Evolutionary conservation across 805 yeast species (phyloP).

Genomic region (Lachancea meyersii): DNA sequence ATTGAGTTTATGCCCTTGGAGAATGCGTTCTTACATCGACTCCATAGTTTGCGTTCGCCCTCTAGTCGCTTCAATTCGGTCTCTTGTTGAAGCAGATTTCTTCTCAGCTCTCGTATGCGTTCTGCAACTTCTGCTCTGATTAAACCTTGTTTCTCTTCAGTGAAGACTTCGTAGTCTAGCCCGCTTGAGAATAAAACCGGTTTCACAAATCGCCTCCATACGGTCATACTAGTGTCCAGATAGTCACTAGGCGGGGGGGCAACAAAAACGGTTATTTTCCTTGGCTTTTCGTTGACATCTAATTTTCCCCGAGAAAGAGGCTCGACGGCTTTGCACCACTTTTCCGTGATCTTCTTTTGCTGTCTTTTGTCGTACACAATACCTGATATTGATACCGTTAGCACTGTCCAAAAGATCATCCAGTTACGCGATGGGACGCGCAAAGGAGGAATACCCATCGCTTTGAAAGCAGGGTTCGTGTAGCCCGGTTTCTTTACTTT

Average conservation of each 20-base stretch:
- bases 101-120: slow-evolving; percentile 64
- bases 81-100: slow-evolving; percentile 35
- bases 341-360: slow-evolving; percentile 57
- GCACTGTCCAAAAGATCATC: slow-evolving; percentile 78
- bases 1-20: background rate
- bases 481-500: slow-evolving; percentile 14
- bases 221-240: slow-evolving; percentile 62
- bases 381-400: slow-evolving; percentile 66
- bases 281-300: slow-evolving; percentile 47
- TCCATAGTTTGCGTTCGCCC: slow-evolving; percentile 17
- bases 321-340: slow-evolving; percentile 59
- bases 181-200: slow-evolving; percentile 83
- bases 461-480: slow-evolving; percentile 68
- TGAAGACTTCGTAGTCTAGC: slow-evolving; percentile 69
- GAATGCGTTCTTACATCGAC: slow-evolving; percentile 18
- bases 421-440: slow-evolving; percentile 88
- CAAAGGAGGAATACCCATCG: slow-evolving; percentile 77
- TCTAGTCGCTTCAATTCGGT: slow-evolving; percentile 16
- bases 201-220: slow-evolving; percentile 74
- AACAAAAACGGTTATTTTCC: slow-evolving; percentile 73
- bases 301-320: slow-evolving; percentile 45
- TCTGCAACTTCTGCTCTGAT: slow-evolving; percentile 78
- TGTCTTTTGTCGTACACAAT: slow-evolving; percentile 70
- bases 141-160: slow-evolving; percentile 83
- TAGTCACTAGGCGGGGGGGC: slow-evolving; percentile 98